Evolutionary conservation across 2,329 filamentous ascomycete genomes (phyloP).

Genomic region (Penicillium hesseltinei): DNA sequence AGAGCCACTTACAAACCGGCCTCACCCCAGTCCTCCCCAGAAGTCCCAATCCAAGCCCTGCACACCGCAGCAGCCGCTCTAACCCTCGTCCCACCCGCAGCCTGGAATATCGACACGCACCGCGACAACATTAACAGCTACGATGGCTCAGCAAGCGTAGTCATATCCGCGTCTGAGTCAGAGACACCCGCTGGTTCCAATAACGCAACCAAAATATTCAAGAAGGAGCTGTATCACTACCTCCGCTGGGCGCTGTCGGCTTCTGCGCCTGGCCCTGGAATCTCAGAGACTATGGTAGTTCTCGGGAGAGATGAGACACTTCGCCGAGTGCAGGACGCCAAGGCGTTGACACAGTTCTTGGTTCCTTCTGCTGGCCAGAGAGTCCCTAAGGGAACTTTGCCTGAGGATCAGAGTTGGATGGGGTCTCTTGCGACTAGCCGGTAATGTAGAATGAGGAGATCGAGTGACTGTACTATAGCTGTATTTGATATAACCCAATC

Average conservation of each 20-base stretch:
- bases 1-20: slow-evolving; percentile 26
- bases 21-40: slow-evolving; percentile 17
- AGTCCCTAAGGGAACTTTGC: slow-evolving; percentile 18
- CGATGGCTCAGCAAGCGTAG: slow-evolving; percentile 24
- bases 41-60: slow-evolving; percentile 38
- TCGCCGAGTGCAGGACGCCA: slow-evolving; percentile 45
- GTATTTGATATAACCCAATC: neutral
- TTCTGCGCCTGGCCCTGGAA: slow-evolving; percentile 53
- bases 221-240: slow-evolving; percentile 53
- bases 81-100: slow-evolving; percentile 40
- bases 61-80: slow-evolving; percentile 46
- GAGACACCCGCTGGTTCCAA: slow-evolving; percentile 11
- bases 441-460: neutral
- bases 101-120: slow-evolving; percentile 44
- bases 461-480: neutral
- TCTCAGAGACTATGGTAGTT: slow-evolving; percentile 54
- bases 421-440: slow-evolving; percentile 29
- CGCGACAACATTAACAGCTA: slow-evolving; percentile 41
- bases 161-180: slow-evolving; percentile 1
- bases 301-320: slow-evolving; percentile 55
- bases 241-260: slow-evolving; percentile 57
- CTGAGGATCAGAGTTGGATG: slow-evolving; percentile 36
- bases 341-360: slow-evolving; percentile 28
- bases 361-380: slow-evolving; percentile 18
- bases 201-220: slow-evolving; percentile 36